Evolutionary conservation across 106 monocot genomes (phyloP), one percentile per base, ranked within the genome.

Genomic region (Vanilla planifolia): DNA sequence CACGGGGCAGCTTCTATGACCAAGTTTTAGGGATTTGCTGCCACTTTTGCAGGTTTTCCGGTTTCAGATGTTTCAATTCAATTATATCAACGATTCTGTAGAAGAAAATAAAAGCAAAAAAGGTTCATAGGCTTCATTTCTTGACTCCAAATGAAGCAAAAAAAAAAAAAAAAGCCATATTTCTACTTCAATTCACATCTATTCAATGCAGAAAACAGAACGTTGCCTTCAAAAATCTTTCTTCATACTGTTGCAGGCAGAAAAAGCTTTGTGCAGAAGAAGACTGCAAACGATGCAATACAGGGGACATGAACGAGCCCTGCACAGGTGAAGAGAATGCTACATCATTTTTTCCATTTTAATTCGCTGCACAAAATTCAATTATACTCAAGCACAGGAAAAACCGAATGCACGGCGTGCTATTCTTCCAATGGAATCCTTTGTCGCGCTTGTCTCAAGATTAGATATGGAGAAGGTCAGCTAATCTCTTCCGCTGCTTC

Each of bases 391-490:
- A 42, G 67, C 53, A 39, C 77, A 86, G 85, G 85, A 21, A 86
- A 86, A 19, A 81, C 85, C 2, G 85, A 86, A 36, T 86, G 85
- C 41, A 74, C 80, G 1, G 63, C 24, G 8, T 86, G 85, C 50
- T 81, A 81, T 71, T 86, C 85, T 30, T 48, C 80, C 17, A 67
- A 86, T 50, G 85, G 85, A 8, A 48, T 86, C 46, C 14, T 86
- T 6, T 86, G 85, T n/a, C 80, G 85, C 22, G 80, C 80, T 74
- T 86, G 85, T 63, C 85, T 86, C 59, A 75, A 75, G 56, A 71
- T 81, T 46, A 58, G 85, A 55, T 86, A 86, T 33, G 85, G 85
- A 43, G 85, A 86, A 86, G 85, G 85, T 80, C 80, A 30, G 51
- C 17, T 24, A 37, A 2, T 50, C 25, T 65, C 33, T 20, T 63